Evolutionary conservation across 495 filamentous ascomycete species (phyloP).

Genomic region (Lophium mytilinum): DNA sequence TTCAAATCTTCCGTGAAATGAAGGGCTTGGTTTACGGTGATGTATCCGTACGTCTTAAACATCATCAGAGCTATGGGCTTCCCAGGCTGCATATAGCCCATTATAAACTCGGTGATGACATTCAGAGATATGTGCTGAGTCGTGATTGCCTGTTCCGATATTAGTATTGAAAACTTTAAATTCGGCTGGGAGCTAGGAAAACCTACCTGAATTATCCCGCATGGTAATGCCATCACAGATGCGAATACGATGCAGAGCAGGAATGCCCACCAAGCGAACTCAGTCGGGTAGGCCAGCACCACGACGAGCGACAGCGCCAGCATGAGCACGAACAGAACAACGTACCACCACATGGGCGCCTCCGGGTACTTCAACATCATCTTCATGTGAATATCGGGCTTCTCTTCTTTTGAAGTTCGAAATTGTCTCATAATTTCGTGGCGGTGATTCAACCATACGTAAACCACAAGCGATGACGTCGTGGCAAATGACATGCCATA

Average conservation of each 20-base stretch:
- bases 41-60: slow-evolving; percentile 70
- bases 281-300: slow-evolving; percentile 51
- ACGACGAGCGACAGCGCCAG: slow-evolving; percentile 54
- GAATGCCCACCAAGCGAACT: slow-evolving; percentile 60
- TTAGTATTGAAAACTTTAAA: no score
- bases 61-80: slow-evolving; percentile 61
- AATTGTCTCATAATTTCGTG: slow-evolving; percentile 52
- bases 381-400: slow-evolving; percentile 47
- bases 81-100: slow-evolving; percentile 62
- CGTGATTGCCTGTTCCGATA: no score
- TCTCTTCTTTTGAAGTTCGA: slow-evolving; percentile 50
- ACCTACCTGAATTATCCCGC: slow-evolving; percentile 50
- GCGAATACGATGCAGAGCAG: slow-evolving; percentile 46
- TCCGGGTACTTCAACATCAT: slow-evolving; percentile 21
- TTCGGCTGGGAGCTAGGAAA: no score
- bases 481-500: slow-evolving; percentile 68
- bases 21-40: slow-evolving; percentile 55
- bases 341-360: slow-evolving; percentile 28
- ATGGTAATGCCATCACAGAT: slow-evolving; percentile 40
- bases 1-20: slow-evolving; percentile 34
- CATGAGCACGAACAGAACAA: slow-evolving; percentile 39
- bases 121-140: slow-evolving; percentile 8
- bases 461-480: slow-evolving; percentile 56
- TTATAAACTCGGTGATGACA: slow-evolving; percentile 55
- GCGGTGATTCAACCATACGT: slow-evolving; percentile 55